Evolutionary conservation across 805 yeast genomes (phyloP), one percentile per base, ranked within the genome.

Genomic region (Candida quercuum): DNA sequence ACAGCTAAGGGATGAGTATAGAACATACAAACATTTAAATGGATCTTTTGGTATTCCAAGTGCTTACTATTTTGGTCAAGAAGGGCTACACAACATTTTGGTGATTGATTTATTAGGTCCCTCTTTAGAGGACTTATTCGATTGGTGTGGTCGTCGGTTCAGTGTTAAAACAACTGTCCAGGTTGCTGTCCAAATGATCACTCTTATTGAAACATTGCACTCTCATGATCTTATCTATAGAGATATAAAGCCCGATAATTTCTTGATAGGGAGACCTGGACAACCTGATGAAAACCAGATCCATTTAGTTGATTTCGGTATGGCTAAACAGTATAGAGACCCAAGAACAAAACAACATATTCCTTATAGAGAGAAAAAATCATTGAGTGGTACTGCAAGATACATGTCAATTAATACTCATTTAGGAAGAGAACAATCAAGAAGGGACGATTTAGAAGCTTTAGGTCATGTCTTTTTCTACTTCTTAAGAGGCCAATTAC

Each of bases 1-100:
- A 7, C 99, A 93, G 61, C 71, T 93, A 40, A 76, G 96, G 53
- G 99, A 93, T 61, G 99, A 93, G 64, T 93, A 89, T 61, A 74
- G 97, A 52, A 84, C 96, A n/a, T 93, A 93, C 64, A 83, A 88
- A 55, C 83, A 86, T 39, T 69, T 93, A 35, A 77, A 78, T 40
- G 95, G 94, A 15, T 74, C 81, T 36, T 71, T 69, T 31, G 98
- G 98, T 33, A 81, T 93, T 37, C 99, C 99, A 36, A 79, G 81
- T 53, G 98, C 96, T n/a, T 93, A 93, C 66, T 93, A 88, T 60
- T 91, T 91, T 61, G 99, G 99, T 42, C 98, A 93, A 59, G 99
- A 93, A 64, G 98, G 99, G 23, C 76, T 93, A 42, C 98, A 93
- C 68, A 89, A 91, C 61, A 88, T 93, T 36, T 69, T 93, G 46